A percentile compares a stretch with the other conserved stretches of the same genome.
These are phyloP conservation scores for Aspergillus pseudotamarii DNA, from an alignment of 2,329 filamentous ascomycete species.

Conservation along the genomic window DNA sequence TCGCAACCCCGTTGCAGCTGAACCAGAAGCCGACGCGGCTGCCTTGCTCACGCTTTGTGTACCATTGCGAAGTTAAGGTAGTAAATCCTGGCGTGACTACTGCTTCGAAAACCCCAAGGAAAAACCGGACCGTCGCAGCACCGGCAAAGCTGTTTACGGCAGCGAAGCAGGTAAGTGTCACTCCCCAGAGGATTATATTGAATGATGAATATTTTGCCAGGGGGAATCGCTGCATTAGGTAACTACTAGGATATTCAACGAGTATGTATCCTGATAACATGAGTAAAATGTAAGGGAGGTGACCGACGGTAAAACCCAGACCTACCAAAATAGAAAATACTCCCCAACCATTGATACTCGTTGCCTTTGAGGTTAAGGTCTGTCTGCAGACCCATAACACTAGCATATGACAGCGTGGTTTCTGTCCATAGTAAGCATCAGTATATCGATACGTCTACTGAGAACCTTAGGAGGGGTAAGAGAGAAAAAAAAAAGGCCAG, in stretches of 20 bases:
- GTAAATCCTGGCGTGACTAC: slow-evolving; percentile 17
- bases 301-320: neutral
- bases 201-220: slow-evolving; percentile 51
- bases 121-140: slow-evolving; percentile 23
- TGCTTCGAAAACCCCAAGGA: slow-evolving; percentile 22
- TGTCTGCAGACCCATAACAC: slow-evolving; percentile 22
- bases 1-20: slow-evolving; percentile 18
- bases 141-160: slow-evolving; percentile 22
- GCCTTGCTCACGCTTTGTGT: slow-evolving; percentile 17
- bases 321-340: slow-evolving; percentile 31
- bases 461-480: neutral
- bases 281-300: neutral
- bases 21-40: slow-evolving; percentile 21
- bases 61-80: slow-evolving; percentile 19
- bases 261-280: slow-evolving; percentile 39
- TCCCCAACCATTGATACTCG: slow-evolving; percentile 52
- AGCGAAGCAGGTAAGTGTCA: slow-evolving; percentile 19
- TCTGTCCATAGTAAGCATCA: neutral
- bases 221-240: slow-evolving; percentile 52
- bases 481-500: neutral
- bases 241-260: slow-evolving; percentile 54
- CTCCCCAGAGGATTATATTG: slow-evolving; percentile 32
- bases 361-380: slow-evolving; percentile 42
- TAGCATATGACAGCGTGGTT: slow-evolving; percentile 17
- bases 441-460: neutral